Evolutionary conservation across 176 grass and related monocot genomes (phyloP), one percentile per base, ranked within the genome.

Genomic region (Elaeis guineensis): DNA sequence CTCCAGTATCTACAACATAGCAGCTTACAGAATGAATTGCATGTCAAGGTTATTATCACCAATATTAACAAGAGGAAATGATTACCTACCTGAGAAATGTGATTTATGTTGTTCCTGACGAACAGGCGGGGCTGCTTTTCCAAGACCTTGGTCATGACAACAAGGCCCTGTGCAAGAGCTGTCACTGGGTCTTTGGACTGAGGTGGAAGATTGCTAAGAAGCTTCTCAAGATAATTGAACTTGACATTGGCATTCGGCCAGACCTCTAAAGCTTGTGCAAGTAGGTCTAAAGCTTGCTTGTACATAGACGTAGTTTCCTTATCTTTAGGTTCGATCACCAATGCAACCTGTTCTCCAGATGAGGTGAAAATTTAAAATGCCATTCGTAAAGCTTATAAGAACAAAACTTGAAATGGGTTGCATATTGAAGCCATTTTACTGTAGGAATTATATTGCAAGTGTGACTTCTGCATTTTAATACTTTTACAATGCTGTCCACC

Each of bases 181-280:
- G 88, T 83, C 63, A 87, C 88, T 59, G 93, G 93, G n/a, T 98
- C 93, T 82, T 98, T 98, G 11, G 93, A 98, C 63, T 82, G 93
- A 22, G 93, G 78, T 50, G 84, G 68, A 32, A 98, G 67, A 80
- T 98, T 91, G 25, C 93, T 78, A 51, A 98, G 84, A 77, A 92
- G 78, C 69, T 98, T 98, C 71, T 98, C 93, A 0, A 98, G 77
- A 79, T 98, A 98, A 77, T 98, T 98, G 70, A 98, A 98, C 70
- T 98, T 98, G 51, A 98, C 93, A 80, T 98, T 98, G 23, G 93
- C 88, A 89, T 86, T 98, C 60, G 93, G 87, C 93, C 93, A 98
- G 52, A 98, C 93, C 74, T 98, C 93, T 70, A 92, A 62, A 52
- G 93, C 93, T 75, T 92, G 87, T 23, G 88, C 92, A 58, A 98